Evolutionary conservation across 768 basidiomycete species (phyloP).

Genomic region (Vararia minispora): DNA sequence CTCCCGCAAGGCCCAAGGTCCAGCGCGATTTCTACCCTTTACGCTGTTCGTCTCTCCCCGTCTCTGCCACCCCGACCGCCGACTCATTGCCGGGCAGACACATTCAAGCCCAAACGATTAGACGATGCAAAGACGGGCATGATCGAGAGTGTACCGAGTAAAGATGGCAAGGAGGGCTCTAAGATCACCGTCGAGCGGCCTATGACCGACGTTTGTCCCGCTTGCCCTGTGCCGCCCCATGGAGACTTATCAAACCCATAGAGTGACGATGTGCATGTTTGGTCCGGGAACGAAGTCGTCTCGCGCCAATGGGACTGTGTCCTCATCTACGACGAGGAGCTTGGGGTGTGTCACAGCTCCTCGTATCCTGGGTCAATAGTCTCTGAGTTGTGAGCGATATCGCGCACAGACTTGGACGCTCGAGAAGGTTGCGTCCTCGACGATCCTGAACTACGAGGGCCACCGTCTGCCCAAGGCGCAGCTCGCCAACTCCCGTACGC

Average conservation of each 20-base stretch:
- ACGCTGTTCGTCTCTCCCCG: constrained; percentile 40
- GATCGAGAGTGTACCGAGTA: constrained; percentile 55
- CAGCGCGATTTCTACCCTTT: constrained; percentile 70
- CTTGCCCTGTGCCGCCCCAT: not conserved
- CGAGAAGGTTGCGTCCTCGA: constrained; percentile 13
- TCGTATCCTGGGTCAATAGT: not conserved
- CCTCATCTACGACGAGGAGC: constrained; percentile 69
- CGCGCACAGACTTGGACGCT: constrained; percentile 8
- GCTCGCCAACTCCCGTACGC: too few species aligned
- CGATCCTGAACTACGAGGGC: constrained; percentile 9
- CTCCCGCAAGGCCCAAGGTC: constrained; percentile 33
- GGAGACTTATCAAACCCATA: constrained; percentile 14
- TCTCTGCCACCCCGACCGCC: not conserved
- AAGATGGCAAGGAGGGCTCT: constrained; percentile 38
- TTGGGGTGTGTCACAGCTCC: constrained; percentile 36
- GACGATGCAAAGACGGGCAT: constrained; percentile 55
- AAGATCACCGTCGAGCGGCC: constrained; percentile 54
- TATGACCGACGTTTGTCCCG: constrained; percentile 43
- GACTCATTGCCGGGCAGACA: constrained; percentile 34
- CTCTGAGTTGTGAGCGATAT: not conserved
- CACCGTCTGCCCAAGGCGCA: too few species aligned
- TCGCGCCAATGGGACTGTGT: constrained; percentile 69
- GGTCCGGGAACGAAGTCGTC: constrained; percentile 43
- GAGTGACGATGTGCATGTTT: constrained; percentile 44
- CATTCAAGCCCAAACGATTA: constrained; percentile 65